Base-by-base conservation (phyloP, 2,329 filamentous ascomycete species). In the Aspergillus chevalieri region DNA sequence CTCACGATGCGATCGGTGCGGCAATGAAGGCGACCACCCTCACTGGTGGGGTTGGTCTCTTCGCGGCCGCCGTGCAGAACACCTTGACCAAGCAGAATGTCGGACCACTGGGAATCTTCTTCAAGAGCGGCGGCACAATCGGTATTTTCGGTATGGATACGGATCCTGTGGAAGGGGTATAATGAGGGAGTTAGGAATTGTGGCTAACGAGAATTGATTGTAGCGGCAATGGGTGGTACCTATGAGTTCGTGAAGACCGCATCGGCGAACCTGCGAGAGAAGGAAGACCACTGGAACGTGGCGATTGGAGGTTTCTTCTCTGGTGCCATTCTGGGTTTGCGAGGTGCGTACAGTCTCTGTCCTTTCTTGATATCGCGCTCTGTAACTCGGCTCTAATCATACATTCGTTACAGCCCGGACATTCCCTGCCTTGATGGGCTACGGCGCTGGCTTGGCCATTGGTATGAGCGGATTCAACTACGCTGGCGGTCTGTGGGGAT, bases 51-150 rank as follows among this genome's bases (percentile, higher is more conserved):
- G 80, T 80, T 52, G 90, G 90, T 61, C 74, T 87, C 65, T 79
- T 89, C 70, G 68, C 86, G 52, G 86, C 89, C 46, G 85, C 87
- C 48, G 79, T 95, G 57, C 87, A 91, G 76, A 97, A 95, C 76
- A 89, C 90, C 51, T 80, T 96, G 60, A 79, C 85, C 48, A 90
- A 84, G 76, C 79, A 82, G 67, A 95, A 95, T 70, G 77, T 93
- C 57, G 89, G 90, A 61, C 80, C 84, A 54, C 82, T 85, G 76
- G 87, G 87, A 58, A 80, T 95, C 63, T 84, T 97, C 67, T 87
- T 87, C 43, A 82, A 83, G 63, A 85, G 84, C 50, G 91, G 90
- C 57, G 77, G 84, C 64, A 85, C 85, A 45, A 86, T 92, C 65
- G 86, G 75, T 53, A 66, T 80, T 52, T 82, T 83, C 63, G 81